A percentile compares a stretch with the other conserved stretches of the same genome.
These are phyloP conservation scores for Gonapodya sp. DNA, from an alignment of 192 early-diverging fungal species.

Conservation along the genomic window DNA sequence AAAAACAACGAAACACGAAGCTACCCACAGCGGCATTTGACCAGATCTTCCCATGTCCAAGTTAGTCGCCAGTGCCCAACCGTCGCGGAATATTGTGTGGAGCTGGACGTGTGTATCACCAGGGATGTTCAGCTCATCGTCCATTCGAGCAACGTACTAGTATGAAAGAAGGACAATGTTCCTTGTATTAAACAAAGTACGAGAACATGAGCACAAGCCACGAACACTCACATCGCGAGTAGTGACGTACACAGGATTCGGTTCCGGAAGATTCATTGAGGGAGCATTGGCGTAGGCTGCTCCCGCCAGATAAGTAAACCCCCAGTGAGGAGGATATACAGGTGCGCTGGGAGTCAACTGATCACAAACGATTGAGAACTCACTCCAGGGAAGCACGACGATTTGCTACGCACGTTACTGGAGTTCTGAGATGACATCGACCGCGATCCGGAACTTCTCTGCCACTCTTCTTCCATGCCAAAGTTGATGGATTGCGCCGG, in stretches of 20 bases:
- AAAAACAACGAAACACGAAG: too few relatives aligned
- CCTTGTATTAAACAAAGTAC: background rate
- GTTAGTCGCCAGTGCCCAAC: background rate
- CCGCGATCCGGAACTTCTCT: too few relatives aligned
- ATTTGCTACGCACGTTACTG: too few relatives aligned
- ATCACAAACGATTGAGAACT: background rate
- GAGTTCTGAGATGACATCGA: too few relatives aligned
- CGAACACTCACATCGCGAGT: background rate
- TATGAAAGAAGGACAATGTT: background rate
- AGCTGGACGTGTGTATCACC: background rate
- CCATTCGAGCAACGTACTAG: background rate
- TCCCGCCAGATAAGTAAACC: background rate
- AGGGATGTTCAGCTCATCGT: background rate
- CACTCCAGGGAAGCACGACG: too few relatives aligned
- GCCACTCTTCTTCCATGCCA: too few relatives aligned
- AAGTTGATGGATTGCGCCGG: too few relatives aligned
- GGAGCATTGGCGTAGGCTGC: background rate
- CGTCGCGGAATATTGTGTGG: background rate
- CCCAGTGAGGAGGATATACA: background rate
- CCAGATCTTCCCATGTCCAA: background rate
- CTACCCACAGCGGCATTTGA: background rate
- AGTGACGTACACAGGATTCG: background rate
- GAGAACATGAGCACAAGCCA: background rate
- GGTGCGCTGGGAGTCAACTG: too few relatives aligned
- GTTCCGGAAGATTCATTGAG: background rate